These are phyloP conservation scores for Plasmodium vivax DNA, from an alignment of 169 alveolate genomes.

Conservation along the genomic window DNA sequence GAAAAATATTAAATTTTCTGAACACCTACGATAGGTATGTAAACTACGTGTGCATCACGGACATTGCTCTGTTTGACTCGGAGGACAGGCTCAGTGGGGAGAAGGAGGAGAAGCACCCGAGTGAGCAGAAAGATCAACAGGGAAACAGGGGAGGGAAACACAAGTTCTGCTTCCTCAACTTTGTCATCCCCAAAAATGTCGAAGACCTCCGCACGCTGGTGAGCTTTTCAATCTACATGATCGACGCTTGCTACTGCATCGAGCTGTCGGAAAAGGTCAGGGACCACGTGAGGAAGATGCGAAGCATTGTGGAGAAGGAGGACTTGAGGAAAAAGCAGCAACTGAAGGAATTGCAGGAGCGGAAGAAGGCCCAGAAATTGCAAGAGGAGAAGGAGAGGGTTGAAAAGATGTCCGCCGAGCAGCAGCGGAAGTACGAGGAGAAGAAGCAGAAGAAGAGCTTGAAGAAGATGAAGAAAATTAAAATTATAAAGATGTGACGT, in stretches of 20 bases:
- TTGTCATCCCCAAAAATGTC: slow-evolving; percentile 27
- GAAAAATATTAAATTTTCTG: slow-evolving; percentile 43
- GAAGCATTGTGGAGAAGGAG: slow-evolving; percentile 69
- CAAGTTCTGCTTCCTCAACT: slow-evolving; percentile 36
- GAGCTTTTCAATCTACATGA: slow-evolving; percentile 58
- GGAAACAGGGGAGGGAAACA: slow-evolving; percentile 23
- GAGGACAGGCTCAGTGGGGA: slow-evolving; percentile 17
- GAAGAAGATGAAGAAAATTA: slow-evolving; percentile 63
- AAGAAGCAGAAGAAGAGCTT: slow-evolving; percentile 61
- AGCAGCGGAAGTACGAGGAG: slow-evolving; percentile 72
- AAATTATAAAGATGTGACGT: slow-evolving; percentile 57
- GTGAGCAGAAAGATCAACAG: slow-evolving; percentile 12
- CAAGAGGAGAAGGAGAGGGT: slow-evolving; percentile 67
- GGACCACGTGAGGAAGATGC: slow-evolving; percentile 69
- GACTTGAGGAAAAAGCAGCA: slow-evolving; percentile 35
- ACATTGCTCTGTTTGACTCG: slow-evolving; percentile 29
- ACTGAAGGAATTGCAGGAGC: slow-evolving; percentile 58
- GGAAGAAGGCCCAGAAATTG: slow-evolving; percentile 60
- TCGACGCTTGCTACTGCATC: slow-evolving; percentile 65
- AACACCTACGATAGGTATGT: slow-evolving; percentile 49
- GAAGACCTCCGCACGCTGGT: slow-evolving; percentile 40
- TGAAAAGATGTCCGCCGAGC: slow-evolving; percentile 69
- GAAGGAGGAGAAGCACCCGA: background rate
- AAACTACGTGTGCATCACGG: slow-evolving; percentile 59
- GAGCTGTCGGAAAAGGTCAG: slow-evolving; percentile 45